Evolutionary conservation across 371 early-diverging fungal species (phyloP), one percentile per base, ranked within the genome.

Genomic region (Mucor racemosus): DNA sequence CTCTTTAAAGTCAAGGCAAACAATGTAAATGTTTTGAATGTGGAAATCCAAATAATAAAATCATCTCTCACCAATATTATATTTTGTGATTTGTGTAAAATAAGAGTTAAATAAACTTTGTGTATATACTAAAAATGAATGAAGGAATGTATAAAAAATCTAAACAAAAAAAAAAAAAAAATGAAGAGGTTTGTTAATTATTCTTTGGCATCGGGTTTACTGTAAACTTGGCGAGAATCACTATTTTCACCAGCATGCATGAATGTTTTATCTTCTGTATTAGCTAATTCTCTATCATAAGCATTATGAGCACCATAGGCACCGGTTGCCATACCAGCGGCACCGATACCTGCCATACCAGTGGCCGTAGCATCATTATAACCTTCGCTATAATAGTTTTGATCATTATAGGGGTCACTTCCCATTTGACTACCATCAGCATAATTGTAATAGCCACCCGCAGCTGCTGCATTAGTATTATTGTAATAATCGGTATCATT

Each of bases 131-230:
- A 26, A 26, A 26, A 26, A 26, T 26, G 26, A 1, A 26, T 26
- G 26, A 26, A 26, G 1, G 26, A 26, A 26, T 26, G 26, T 26
- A 3, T 26, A 26, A 26, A 26, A 26, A 11, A 38, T 38, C 9
- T 38, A 9, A 38, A 5, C 4, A 7, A 7, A 38, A 9, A 36
- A 17, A 17, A 15, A 44, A 17, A 10, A 44, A 19, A 4, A 38
- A 38, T 38, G 38, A 11, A 38, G 11, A 7, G 38, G 11, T 46
- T 48, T 35, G 17, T 15, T 35, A 15, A 34, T 58, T 65, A 62
- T 11, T 58, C 58, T 31, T 58, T 42, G 8, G 65, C 59, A 17
- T 65, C 65, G 26, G 65, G 65, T 38, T 65, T 65, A 19, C 59
- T 58, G 34, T 14, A 58, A 1, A 36, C 33, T 13, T 34, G 59